phyloP scores from a whole-genome alignment of 1,284 basidiomycete genomes.

The Cryptococcus wingfieldii region DNA sequence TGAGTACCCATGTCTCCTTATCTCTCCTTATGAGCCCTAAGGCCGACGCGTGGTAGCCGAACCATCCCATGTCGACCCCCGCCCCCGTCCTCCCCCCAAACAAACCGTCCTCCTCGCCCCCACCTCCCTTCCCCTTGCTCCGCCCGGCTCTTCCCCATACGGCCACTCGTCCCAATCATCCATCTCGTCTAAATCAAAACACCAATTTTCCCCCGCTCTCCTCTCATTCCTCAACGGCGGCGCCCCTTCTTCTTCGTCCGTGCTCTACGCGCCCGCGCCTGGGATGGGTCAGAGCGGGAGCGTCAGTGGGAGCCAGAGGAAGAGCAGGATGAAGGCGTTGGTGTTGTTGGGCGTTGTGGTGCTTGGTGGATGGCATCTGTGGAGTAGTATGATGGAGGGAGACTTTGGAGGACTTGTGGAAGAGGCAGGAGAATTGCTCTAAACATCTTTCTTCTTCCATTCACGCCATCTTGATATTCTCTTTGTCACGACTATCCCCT shows the following conservation, averaged over 20 bases:
- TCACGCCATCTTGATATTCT: no score
- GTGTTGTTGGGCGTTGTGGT: constrained; percentile 9
- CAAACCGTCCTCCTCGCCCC: constrained; percentile 26
- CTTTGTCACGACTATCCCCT: no score
- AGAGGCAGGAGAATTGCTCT: constrained; percentile 8
- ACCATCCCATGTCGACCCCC: constrained; percentile 13
- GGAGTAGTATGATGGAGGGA: constrained; percentile 5
- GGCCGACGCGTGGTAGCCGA: constrained; percentile 7
- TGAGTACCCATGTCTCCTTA: constrained; percentile 4
- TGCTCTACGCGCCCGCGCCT: neutral
- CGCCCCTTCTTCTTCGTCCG: neutral
- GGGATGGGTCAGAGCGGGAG: neutral
- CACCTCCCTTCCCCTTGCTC: constrained; percentile 11
- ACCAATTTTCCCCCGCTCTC: constrained; percentile 11
- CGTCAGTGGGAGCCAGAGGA: no score
- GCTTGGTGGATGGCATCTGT: constrained; percentile 15
- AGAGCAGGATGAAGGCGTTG: constrained; percentile 5
- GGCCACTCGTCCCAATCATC: neutral
- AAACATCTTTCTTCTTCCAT: neutral
- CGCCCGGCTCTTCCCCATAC: neutral
- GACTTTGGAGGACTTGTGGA: constrained; percentile 6
- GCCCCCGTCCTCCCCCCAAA: constrained; percentile 20
- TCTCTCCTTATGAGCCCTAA: neutral
- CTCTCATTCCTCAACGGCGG: constrained; percentile 4
- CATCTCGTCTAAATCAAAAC: neutral